A percentile compares a stretch with the other conserved stretches of the same genome.
phyloP scores from a whole-genome alignment of 2,329 filamentous ascomycete genomes.

The Emericellopsis cladophorae region DNA sequence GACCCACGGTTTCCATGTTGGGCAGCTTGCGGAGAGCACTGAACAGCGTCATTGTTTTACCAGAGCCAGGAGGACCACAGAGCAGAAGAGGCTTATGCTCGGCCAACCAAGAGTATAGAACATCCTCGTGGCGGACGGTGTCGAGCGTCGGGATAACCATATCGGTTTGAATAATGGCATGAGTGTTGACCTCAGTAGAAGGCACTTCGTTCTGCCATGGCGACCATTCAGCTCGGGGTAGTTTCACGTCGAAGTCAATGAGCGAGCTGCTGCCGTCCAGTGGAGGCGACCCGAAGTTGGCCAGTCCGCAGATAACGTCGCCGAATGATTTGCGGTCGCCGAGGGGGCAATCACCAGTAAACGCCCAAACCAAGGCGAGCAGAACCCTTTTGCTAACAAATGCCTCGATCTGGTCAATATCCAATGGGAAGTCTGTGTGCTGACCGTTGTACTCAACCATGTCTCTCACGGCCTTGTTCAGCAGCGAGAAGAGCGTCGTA shows the following conservation, averaged over 20 bases:
- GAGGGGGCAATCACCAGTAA: conserved; percentile 89
- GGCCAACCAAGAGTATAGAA: conserved; percentile 98
- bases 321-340: conserved; percentile 80
- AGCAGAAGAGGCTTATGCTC: conserved; percentile 96
- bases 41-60: conserved; percentile 99
- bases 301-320: conserved; percentile 68
- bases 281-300: conserved; percentile 74
- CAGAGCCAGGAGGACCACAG: conserved; percentile 93
- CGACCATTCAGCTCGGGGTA: conserved; percentile 81
- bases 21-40: conserved; percentile 92
- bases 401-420: conserved; percentile 76
- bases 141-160: conserved; percentile 97
- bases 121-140: conserved; percentile 93
- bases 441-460: conserved; percentile 93
- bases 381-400: conserved; percentile 92
- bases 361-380: conserved; percentile 84
- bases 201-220: conserved; percentile 94
- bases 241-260: conserved; percentile 86
- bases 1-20: conserved; percentile 97
- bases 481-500: conserved; percentile 83
- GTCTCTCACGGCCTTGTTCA: conserved; percentile 88
- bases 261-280: conserved; percentile 69
- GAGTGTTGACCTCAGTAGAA: conserved; percentile 91
- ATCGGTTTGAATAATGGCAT: conserved; percentile 95
- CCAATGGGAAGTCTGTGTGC: conserved; percentile 86